phyloP scores from a whole-genome alignment of 345 rosid genomes.

The Citrus medica region DNA sequence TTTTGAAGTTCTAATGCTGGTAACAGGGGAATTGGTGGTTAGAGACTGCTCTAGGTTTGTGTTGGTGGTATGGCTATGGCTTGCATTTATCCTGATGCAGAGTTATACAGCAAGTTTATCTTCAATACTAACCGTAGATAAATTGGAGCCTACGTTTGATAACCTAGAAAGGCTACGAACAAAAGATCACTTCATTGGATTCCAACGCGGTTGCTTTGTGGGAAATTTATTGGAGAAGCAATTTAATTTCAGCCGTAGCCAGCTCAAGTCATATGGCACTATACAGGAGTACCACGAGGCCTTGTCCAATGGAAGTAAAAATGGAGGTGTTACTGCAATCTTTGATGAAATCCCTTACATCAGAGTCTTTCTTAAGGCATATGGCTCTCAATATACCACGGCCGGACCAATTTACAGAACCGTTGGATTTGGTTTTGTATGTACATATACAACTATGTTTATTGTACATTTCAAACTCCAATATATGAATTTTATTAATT shows the following conservation, averaged over 20 bases:
- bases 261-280: neutral
- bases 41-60: constrained; percentile 20
- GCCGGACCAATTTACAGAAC: constrained; percentile 13
- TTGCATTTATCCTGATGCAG: constrained; percentile 22
- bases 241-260: neutral
- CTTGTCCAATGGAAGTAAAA: neutral
- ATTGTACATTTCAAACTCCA: neutral
- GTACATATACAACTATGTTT: neutral
- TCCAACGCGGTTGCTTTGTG: constrained; percentile 3
- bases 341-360: constrained; percentile 19
- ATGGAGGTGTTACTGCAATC: constrained; percentile 20
- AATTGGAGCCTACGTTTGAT: constrained; percentile 12
- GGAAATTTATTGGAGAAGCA: neutral
- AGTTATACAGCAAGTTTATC: constrained; percentile 30
- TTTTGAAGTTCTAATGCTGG: neutral
- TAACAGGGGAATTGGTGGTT: constrained; percentile 18
- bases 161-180: neutral
- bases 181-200: constrained; percentile 7
- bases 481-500: neutral
- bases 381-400: constrained; percentile 3
- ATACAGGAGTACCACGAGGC: neutral
- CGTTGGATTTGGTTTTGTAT: constrained; percentile 26
- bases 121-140: constrained; percentile 15
- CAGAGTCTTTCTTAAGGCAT: constrained; percentile 1
- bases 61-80: constrained; percentile 24